Evolutionary conservation across 352 stramenopile genomes (phyloP).

Genomic region (Plasmopara muralis): DNA sequence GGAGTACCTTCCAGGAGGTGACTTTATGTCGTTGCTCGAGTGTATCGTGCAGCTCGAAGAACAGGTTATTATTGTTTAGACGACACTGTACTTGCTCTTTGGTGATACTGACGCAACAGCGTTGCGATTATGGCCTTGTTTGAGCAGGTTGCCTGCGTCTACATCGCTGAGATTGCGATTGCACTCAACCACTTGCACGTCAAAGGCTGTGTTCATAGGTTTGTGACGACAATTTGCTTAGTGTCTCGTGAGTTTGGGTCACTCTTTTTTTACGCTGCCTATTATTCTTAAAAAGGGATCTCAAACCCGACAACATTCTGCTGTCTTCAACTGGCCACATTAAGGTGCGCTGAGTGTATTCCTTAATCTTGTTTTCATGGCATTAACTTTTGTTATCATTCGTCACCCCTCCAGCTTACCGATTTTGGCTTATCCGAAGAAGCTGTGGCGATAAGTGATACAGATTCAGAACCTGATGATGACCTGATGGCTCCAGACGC

Average conservation of each 20-base stretch:
- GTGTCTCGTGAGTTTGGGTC: background rate
- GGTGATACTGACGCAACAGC: background rate
- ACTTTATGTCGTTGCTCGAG: conserved; percentile 87
- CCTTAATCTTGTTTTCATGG: background rate
- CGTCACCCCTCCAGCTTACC: conserved; percentile 49
- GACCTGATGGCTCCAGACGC: conserved; percentile 17
- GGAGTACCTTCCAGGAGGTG: conserved; percentile 85
- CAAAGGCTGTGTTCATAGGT: conserved; percentile 82
- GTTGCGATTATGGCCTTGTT: background rate
- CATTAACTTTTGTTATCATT: background rate
- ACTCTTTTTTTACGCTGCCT: conserved; percentile 9
- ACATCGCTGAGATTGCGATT: conserved; percentile 84
- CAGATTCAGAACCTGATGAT: conserved; percentile 27
- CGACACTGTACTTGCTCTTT: background rate
- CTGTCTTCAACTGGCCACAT: conserved; percentile 84
- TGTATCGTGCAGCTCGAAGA: conserved; percentile 86
- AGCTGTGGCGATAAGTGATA: conserved; percentile 39
- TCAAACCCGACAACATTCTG: conserved; percentile 89
- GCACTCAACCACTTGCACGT: conserved; percentile 82
- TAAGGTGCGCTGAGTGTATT: conserved; percentile 40
- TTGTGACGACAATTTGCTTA: background rate
- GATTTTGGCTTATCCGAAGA: conserved; percentile 85
- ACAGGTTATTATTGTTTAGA: conserved; percentile 30
- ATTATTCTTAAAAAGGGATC: conserved; percentile 44
- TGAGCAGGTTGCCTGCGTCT: conserved; percentile 68